These are phyloP conservation scores for Lepidium sativum DNA, from an alignment of 345 rosid genomes.

Conservation along the genomic window DNA sequence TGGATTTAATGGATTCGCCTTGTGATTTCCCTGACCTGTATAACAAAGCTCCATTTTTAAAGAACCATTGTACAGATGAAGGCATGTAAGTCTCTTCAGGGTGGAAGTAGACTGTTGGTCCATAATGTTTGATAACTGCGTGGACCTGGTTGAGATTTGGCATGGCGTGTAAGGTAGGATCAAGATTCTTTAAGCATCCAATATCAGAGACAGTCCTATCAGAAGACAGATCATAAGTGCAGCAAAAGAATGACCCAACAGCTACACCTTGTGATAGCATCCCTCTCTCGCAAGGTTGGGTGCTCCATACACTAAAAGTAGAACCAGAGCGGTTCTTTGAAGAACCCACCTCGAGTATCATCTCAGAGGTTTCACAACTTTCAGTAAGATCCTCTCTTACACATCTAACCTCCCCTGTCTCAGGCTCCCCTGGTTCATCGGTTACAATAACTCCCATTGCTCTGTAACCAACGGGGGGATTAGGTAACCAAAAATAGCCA, in stretches of 20 bases:
- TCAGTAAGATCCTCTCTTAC: conserved; percentile 78
- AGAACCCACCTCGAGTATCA: conserved; percentile 33
- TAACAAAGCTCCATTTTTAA: conserved; percentile 73
- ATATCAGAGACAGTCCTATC: conserved; percentile 35
- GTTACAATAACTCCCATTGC: conserved; percentile 80
- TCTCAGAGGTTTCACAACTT: conserved; percentile 54
- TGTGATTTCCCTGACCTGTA: conserved; percentile 36
- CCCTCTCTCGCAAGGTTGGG: conserved; percentile 65
- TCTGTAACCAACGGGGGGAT: conserved; percentile 69
- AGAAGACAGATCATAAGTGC: conserved; percentile 28
- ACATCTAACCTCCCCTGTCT: conserved; percentile 56
- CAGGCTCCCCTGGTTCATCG: conserved; percentile 37
- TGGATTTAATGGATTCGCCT: conserved; percentile 41
- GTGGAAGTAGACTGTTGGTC: conserved; percentile 85
- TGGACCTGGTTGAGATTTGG: conserved; percentile 77
- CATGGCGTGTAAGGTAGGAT: conserved; percentile 48
- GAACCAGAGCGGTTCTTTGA: conserved; percentile 21
- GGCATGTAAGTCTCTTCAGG: conserved; percentile 82
- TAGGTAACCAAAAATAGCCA: conserved; percentile 81
- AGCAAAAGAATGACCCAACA: conserved; percentile 77
- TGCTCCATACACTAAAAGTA: conserved; percentile 56
- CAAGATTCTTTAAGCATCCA: conserved; percentile 76
- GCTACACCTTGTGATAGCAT: conserved; percentile 62
- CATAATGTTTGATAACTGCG: conserved; percentile 58
- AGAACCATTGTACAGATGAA: conserved; percentile 84